These are phyloP conservation scores for Maudiozyma bulderi DNA, from an alignment of 805 yeast genomes.

Conservation along the genomic window DNA sequence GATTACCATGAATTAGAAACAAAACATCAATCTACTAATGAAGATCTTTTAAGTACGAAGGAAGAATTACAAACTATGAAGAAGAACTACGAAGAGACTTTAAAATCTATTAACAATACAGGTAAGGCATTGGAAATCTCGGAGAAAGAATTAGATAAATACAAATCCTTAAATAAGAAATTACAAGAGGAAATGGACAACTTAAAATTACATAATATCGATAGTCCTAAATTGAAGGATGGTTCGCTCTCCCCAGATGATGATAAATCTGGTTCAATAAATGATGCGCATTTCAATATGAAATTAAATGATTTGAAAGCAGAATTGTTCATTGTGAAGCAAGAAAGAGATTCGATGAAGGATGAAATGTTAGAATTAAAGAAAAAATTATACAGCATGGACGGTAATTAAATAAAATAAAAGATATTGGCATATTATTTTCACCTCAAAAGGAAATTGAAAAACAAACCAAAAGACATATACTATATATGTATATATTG, in stretches of 20 bases:
- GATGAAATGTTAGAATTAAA: slow-evolving; percentile 49
- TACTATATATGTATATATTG: too few relatives aligned
- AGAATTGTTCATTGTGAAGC: slow-evolving; percentile 67
- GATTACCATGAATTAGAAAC: slow-evolving; percentile 26
- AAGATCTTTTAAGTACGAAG: slow-evolving; percentile 22
- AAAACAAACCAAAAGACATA: too few relatives aligned
- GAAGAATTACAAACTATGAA: slow-evolving; percentile 39
- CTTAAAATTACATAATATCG: slow-evolving; percentile 42
- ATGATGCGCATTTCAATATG: slow-evolving; percentile 55
- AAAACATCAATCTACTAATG: slow-evolving; percentile 20
- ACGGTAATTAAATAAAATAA: not conserved
- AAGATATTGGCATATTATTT: too few relatives aligned
- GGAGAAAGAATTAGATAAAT: slow-evolving; percentile 58
- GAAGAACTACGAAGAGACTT: slow-evolving; percentile 59
- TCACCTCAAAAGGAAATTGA: too few relatives aligned
- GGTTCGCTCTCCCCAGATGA: slow-evolving; percentile 1
- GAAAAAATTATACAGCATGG: slow-evolving; percentile 36
- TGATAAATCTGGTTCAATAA: not conserved
- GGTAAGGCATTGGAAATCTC: slow-evolving; percentile 65
- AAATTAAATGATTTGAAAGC: slow-evolving; percentile 78
- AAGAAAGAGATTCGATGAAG: slow-evolving; percentile 73
- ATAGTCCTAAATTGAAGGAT: slow-evolving; percentile 15
- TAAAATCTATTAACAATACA: slow-evolving; percentile 63
- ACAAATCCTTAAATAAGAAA: slow-evolving; percentile 45
- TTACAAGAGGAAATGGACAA: slow-evolving; percentile 63